A percentile compares a stretch with the other conserved stretches of the same genome.
These are phyloP conservation scores for Panaeolus cyanescens DNA, from an alignment of 768 basidiomycete genomes.

Conservation along the genomic window DNA sequence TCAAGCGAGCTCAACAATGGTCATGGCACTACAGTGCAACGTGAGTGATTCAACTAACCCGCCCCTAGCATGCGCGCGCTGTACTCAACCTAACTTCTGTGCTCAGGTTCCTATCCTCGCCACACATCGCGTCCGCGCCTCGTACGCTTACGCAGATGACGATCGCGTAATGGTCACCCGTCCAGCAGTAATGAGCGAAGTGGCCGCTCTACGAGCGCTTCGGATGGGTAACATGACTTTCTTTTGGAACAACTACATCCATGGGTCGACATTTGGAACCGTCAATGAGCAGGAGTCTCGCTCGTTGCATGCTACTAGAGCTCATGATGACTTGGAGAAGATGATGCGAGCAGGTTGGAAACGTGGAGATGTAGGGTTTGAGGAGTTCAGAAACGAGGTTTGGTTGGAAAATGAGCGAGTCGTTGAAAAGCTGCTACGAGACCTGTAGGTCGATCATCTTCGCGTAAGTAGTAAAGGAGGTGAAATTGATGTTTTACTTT, in stretches of 20 bases:
- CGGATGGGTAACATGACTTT: conserved; percentile 6
- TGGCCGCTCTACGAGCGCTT: conserved; percentile 11
- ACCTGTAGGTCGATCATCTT: too few species aligned
- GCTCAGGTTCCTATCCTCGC: conserved; percentile 11
- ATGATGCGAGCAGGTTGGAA: conserved; percentile 11
- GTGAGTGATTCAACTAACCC: background rate
- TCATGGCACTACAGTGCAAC: conserved; percentile 12
- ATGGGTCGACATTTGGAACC: background rate
- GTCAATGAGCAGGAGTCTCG: background rate
- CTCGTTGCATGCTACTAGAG: background rate
- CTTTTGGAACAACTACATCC: conserved; percentile 2
- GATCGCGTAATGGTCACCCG: conserved; percentile 9
- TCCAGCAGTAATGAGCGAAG: conserved; percentile 14
- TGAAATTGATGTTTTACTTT: too few species aligned
- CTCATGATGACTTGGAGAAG: conserved; percentile 1
- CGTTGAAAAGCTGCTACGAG: conserved; percentile 3
- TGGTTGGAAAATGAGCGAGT: conserved; percentile 11
- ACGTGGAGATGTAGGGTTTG: background rate
- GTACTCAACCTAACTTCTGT: background rate
- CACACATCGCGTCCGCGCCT: conserved; percentile 6
- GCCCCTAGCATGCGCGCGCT: background rate
- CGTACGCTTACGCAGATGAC: conserved; percentile 10
- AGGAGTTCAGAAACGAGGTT: background rate
- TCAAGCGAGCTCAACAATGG: conserved; percentile 15
- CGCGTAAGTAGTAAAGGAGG: too few species aligned